Percentiles rank a stretch among this genome's conserved stretches.
phyloP scores from a whole-genome alignment of 306 rosid species.

The Pterocarpus macrocarpus region DNA sequence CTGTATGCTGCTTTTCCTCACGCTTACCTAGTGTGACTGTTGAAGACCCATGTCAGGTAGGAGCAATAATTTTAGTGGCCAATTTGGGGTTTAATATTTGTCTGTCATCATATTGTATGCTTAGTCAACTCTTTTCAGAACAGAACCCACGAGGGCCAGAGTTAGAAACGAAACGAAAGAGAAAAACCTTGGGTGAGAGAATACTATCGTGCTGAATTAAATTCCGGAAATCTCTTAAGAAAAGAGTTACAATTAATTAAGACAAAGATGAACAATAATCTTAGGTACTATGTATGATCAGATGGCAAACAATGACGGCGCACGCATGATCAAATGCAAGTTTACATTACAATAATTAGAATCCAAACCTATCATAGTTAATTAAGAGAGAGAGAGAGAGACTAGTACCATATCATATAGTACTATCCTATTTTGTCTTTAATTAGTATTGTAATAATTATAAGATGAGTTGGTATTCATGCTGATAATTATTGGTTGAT shows the following conservation, averaged over 20 bases:
- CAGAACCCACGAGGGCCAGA: not conserved
- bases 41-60: not conserved
- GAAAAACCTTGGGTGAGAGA: not conserved
- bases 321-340: not conserved
- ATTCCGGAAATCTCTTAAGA: not conserved
- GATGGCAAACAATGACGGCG: not conserved
- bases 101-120: not conserved
- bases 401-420: too few relatives aligned
- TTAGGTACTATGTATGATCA: not conserved
- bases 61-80: not conserved
- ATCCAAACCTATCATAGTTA: not conserved
- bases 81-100: not conserved
- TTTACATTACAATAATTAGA: not conserved
- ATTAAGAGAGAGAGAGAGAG: not conserved
- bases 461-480: not conserved
- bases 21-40: not conserved
- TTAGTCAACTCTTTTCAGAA: not conserved
- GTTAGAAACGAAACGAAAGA: not conserved
- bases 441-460: too few relatives aligned
- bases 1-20: not conserved
- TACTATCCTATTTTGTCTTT: too few relatives aligned
- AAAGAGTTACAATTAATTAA: not conserved
- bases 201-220: not conserved
- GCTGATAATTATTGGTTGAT: not conserved
- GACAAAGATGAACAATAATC: not conserved